These are phyloP conservation scores for Pleurotus tuoliensis DNA, from an alignment of 768 basidiomycete species.

Conservation along the genomic window DNA sequence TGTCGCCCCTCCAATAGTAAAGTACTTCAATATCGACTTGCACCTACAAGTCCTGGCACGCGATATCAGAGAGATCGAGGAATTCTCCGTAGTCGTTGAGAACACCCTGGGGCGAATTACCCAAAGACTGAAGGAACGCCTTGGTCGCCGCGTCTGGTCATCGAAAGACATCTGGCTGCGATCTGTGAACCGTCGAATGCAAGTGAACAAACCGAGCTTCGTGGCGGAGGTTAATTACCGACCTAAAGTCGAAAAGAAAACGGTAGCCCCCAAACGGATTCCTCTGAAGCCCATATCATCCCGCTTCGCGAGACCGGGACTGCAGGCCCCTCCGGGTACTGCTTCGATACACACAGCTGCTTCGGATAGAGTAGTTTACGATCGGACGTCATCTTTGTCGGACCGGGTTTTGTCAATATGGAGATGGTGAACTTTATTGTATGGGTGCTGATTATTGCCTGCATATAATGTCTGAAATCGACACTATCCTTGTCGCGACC, in stretches of 20 bases:
- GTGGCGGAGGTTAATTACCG: conserved; percentile 44
- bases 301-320: no score
- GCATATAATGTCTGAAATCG: no score
- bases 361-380: no score
- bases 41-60: conserved; percentile 56
- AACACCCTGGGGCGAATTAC: conserved; percentile 45
- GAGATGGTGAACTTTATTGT: no score
- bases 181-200: conserved; percentile 19
- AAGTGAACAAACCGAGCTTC: conserved; percentile 46
- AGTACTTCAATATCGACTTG: conserved; percentile 46
- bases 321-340: no score
- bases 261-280: no score
- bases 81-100: conserved; percentile 37
- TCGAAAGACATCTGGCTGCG: conserved; percentile 52
- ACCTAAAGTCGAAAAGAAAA: conserved; percentile 10
- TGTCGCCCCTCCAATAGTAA: conserved; percentile 20
- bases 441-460: no score
- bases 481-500: no score
- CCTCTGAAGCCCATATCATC: no score
- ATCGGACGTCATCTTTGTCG: no score
- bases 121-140: conserved; percentile 66
- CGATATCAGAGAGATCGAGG: conserved; percentile 47
- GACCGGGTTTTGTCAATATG: no score
- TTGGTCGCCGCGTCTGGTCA: conserved; percentile 76
- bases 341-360: no score